phyloP scores from a whole-genome alignment of 495 filamentous ascomycete species.

The Massariosphaeria phaeospora region DNA sequence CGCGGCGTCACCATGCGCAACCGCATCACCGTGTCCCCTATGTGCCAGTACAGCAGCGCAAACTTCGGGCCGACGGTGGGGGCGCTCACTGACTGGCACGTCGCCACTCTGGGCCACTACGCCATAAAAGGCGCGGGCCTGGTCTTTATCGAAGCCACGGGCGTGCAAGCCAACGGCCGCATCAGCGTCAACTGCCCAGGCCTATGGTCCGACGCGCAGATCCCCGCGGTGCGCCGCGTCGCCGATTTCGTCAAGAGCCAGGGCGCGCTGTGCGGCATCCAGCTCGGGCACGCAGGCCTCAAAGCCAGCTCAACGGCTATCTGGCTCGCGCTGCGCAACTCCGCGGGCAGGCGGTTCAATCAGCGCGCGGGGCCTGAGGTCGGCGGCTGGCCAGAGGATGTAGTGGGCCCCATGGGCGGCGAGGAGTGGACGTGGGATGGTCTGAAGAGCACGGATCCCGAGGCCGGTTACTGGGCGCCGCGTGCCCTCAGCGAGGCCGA shows the following conservation, averaged over 20 bases:
- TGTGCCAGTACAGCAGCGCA: conserved; percentile 28
- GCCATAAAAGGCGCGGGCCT: conserved; percentile 55
- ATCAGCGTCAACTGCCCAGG: conserved; percentile 70
- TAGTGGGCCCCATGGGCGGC: conserved; percentile 48
- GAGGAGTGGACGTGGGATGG: conserved; percentile 44
- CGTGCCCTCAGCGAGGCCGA: conserved; percentile 53
- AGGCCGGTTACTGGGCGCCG: conserved; percentile 38
- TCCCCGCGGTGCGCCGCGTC: conserved; percentile 55
- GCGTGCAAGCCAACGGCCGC: conserved; percentile 64
- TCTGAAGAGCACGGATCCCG: conserved; percentile 42
- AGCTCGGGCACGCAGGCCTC: conserved; percentile 72
- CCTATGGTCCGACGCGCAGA: conserved; percentile 70
- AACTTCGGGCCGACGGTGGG: conserved; percentile 10
- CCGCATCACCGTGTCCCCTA: conserved; percentile 24
- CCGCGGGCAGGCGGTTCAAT: conserved; percentile 29
- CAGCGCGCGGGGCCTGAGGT: conserved; percentile 49
- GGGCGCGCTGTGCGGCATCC: conserved; percentile 65
- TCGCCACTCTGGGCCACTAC: conserved; percentile 29
- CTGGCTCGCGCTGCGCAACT: conserved; percentile 48
- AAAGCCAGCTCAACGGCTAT: conserved; percentile 66
- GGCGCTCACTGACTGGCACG: conserved; percentile 26
- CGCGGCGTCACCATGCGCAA: conserved; percentile 17
- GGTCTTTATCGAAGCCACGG: conserved; percentile 67
- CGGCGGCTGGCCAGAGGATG: conserved; percentile 59
- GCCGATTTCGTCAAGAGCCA: conserved; percentile 68